These are phyloP conservation scores for Sicyos edulis DNA, from an alignment of 306 rosid species.

Conservation along the genomic window DNA sequence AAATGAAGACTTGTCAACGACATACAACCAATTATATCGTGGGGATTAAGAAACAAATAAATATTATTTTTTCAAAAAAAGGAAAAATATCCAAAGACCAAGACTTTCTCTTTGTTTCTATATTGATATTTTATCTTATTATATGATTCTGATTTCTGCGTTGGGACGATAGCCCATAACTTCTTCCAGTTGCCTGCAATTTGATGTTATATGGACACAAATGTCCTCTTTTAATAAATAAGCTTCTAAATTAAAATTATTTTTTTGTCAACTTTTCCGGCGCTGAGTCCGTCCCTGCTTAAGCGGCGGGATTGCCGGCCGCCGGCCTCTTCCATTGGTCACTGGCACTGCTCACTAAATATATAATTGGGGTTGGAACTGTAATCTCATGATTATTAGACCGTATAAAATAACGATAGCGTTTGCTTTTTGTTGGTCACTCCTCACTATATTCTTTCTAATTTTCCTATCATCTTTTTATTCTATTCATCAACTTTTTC, in stretches of 20 bases:
- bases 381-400: too few relatives aligned
- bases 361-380: too few relatives aligned
- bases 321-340: background rate
- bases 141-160: background rate
- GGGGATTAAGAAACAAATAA: background rate
- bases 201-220: background rate
- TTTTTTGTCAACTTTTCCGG: background rate
- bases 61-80: background rate
- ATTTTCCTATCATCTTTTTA: too few relatives aligned
- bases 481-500: too few relatives aligned
- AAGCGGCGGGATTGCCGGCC: background rate
- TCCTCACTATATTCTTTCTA: too few relatives aligned
- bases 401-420: too few relatives aligned
- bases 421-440: too few relatives aligned
- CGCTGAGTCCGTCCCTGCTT: background rate
- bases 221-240: background rate
- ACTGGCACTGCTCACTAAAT: background rate
- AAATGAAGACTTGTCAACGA: background rate
- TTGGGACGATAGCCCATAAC: background rate
- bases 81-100: background rate
- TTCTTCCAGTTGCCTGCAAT: background rate
- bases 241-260: background rate
- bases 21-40: background rate
- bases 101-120: background rate
- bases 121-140: background rate